Percentiles rank a stretch among this genome's conserved stretches.
Evolutionary conservation across 192 early-diverging fungal species (phyloP).

Genomic region (Backusella macrospora): DNA sequence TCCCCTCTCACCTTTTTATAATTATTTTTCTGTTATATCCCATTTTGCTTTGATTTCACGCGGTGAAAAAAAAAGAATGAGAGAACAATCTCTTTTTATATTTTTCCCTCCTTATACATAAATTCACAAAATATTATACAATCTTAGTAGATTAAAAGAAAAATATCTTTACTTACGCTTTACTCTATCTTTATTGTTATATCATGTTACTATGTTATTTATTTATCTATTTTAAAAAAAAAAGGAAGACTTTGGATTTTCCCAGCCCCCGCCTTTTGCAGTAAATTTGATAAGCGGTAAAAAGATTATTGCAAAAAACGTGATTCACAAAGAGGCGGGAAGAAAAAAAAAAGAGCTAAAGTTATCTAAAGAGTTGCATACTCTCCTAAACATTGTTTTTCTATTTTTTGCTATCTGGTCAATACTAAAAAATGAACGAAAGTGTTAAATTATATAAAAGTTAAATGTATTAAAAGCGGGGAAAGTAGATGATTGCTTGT

Average conservation of each 20-base stretch:
- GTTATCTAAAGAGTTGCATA: no score
- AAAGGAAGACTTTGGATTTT: no score
- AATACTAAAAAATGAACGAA: no score
- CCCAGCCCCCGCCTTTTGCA: no score
- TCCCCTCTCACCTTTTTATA: not conserved
- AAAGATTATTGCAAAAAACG: not conserved
- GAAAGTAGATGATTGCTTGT: no score
- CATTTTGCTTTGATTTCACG: constrained; percentile 2
- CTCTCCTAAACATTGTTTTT: no score
- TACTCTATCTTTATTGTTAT: not conserved
- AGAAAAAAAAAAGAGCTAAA: not conserved
- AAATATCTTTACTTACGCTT: not conserved
- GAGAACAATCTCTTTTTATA: not conserved
- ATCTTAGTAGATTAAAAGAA: constrained; percentile 5
- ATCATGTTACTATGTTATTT: not conserved
- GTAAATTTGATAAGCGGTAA: not conserved
- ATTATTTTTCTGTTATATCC: constrained; percentile 14
- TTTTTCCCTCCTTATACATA: constrained; percentile 7
- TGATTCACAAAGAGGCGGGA: not conserved
- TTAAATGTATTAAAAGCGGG: no score
- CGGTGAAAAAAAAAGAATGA: not conserved
- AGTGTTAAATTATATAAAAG: no score
- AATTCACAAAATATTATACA: not conserved
- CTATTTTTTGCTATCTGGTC: no score
- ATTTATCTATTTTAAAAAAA: not conserved